These are phyloP conservation scores for Xylaria sp. DNA, from an alignment of 2,329 filamentous ascomycete species.

Conservation along the genomic window DNA sequence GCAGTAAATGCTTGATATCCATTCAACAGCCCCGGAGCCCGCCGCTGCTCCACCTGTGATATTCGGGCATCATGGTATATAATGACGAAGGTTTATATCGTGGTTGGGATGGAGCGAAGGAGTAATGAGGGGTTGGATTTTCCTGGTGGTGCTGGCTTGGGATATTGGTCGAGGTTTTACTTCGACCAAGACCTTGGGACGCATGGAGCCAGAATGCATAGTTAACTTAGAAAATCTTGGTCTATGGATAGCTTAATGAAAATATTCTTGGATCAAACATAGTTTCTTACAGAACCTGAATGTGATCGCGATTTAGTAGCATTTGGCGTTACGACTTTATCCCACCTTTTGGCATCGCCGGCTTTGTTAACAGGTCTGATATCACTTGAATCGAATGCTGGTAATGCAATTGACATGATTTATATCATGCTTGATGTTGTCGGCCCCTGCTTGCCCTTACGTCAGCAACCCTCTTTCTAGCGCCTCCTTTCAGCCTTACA, in stretches of 20 bases:
- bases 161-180: slow-evolving; percentile 10
- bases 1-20: slow-evolving; percentile 26
- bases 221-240: slow-evolving; percentile 23
- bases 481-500: not conserved
- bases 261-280: slow-evolving; percentile 11
- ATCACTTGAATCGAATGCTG: not conserved
- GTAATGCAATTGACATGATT: not conserved
- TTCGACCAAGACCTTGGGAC: slow-evolving; percentile 2
- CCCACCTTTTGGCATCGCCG: too few relatives aligned
- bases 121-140: slow-evolving; percentile 14
- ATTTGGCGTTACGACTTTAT: too few relatives aligned
- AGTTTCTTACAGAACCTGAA: not conserved
- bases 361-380: not conserved
- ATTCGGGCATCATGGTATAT: slow-evolving; percentile 5
- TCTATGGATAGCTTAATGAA: slow-evolving; percentile 24
- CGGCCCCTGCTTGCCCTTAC: not conserved
- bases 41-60: not conserved
- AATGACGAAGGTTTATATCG: not conserved
- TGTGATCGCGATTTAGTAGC: too few relatives aligned
- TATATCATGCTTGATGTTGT: not conserved
- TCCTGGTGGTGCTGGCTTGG: slow-evolving; percentile 25
- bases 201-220: slow-evolving; percentile 5
- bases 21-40: not conserved
- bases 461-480: not conserved
- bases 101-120: not conserved